Conservation (phyloP, 2,329 filamentous ascomycete genomes). For the Fusarium torulosum region DNA sequence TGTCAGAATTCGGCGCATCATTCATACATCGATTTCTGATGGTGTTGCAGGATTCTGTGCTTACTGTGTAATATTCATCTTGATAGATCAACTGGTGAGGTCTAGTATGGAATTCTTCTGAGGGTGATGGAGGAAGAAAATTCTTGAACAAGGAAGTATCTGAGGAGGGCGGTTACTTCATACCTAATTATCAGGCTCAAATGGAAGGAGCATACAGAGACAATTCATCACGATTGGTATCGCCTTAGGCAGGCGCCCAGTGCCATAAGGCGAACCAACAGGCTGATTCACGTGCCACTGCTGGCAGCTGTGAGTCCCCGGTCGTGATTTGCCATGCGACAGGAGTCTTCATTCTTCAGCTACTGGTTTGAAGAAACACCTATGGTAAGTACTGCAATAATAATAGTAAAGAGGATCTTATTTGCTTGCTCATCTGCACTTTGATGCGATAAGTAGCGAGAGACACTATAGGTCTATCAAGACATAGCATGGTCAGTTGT, state of each 20-base stretch:
- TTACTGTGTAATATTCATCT: conserved; percentile 31
- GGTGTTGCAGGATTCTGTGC: background rate
- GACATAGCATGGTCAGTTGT: background rate
- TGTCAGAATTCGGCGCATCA: background rate
- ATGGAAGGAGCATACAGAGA: conserved; percentile 2
- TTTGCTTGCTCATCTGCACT: background rate
- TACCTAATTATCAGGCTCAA: background rate
- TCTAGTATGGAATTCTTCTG: background rate
- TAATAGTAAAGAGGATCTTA: background rate
- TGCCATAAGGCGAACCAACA: conserved; percentile 16
- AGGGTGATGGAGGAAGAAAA: background rate
- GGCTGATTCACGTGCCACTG: conserved; percentile 34
- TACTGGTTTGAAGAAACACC: background rate
- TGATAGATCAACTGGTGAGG: background rate
- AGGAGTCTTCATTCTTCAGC: conserved; percentile 2
- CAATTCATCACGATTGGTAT: background rate
- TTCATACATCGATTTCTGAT: background rate
- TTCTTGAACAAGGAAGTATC: background rate
- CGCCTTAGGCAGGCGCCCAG: conserved; percentile 3
- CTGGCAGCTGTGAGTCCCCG: conserved; percentile 15
- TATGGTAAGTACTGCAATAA: background rate
- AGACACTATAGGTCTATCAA: background rate
- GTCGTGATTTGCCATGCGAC: background rate
- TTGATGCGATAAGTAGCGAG: background rate
- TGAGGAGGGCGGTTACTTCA: background rate